Evolutionary conservation across 805 yeast species (phyloP), one percentile per base, ranked within the genome.

Genomic region (Metschnikowia hibisci): DNA sequence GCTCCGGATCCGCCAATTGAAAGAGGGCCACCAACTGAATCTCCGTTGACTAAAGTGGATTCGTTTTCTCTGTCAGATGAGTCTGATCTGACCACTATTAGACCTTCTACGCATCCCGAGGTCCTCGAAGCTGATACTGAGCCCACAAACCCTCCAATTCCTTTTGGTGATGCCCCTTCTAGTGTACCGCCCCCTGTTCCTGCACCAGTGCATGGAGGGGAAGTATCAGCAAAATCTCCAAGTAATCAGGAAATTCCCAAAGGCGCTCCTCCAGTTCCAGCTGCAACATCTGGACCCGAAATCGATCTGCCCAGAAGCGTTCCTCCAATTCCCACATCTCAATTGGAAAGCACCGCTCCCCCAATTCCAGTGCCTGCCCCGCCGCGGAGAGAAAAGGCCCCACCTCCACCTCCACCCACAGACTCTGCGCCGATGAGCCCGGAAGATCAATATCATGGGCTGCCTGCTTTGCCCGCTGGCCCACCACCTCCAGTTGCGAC

Each of bases 291-390:
- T 47, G 47, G 8, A 52, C 54, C 9, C 53, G 62, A 14, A 15
- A 12, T 11, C 16, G 22, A 25, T n/a, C 14, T 14, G 6, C 12
- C 16, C 14, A 11, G 13, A 16, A 34, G 15, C 15, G 33, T 41
- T 31, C 41, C 53, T 32, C 55, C 61, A 11, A 55, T 58, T 6
- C 55, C 61, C 25, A 32, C 37, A 4, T 37, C 50, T 7, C 53
- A 62, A 9, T 12, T 12, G 7, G 15, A 26, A 16, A 15, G 15
- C 39, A 10, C 39, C 31, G 39, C 27, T 15, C 58, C 60, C 34
- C 49, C 59, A 22, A 31, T 48, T 13, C 53, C 58, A 18, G 33
- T 29, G 18, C 46, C 39, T 11, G 37, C 48, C 4, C 48, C 51
- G 10, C 41, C 47, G 3, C 29, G 14, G 9, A 16, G 26, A 10